A percentile compares a stretch with the other conserved stretches of the same genome.
phyloP scores from a whole-genome alignment of 148 eudicot species.

The Rhododendron williamsianum region DNA sequence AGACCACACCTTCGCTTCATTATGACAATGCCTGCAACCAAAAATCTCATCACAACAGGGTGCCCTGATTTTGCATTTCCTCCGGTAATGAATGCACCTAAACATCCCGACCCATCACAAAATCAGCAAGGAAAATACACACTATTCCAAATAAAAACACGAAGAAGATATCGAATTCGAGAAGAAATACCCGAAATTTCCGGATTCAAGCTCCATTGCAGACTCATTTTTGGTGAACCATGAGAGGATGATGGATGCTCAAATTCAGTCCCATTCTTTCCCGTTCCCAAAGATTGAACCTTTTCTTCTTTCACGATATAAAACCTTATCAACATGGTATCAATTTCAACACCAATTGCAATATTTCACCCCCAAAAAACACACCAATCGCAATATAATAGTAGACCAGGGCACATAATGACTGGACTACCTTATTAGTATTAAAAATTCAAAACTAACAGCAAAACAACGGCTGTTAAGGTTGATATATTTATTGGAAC shows the following conservation, averaged over 20 bases:
- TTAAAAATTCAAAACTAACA: not conserved
- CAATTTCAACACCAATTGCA: not conserved
- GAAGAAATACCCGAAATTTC: constrained; percentile 5
- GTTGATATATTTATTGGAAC: no score
- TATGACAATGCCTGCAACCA: constrained; percentile 78
- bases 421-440: not conserved
- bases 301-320: not conserved
- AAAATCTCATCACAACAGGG: constrained; percentile 76
- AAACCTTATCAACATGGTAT: not conserved
- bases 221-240: not conserved
- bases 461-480: not conserved
- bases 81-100: constrained; percentile 68
- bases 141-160: no score
- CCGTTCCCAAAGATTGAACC: not conserved
- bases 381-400: not conserved
- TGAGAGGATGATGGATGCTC: not conserved
- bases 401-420: not conserved
- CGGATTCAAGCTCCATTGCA: not conserved
- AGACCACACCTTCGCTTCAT: constrained; percentile 57
- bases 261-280: not conserved
- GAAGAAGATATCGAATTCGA: not conserved
- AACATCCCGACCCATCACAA: not conserved
- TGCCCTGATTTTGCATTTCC: constrained; percentile 79
- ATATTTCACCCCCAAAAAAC: not conserved
- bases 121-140: not conserved